Conservation (phyloP, 805 yeast species). For the Metschnikowia amazonensis region DNA sequence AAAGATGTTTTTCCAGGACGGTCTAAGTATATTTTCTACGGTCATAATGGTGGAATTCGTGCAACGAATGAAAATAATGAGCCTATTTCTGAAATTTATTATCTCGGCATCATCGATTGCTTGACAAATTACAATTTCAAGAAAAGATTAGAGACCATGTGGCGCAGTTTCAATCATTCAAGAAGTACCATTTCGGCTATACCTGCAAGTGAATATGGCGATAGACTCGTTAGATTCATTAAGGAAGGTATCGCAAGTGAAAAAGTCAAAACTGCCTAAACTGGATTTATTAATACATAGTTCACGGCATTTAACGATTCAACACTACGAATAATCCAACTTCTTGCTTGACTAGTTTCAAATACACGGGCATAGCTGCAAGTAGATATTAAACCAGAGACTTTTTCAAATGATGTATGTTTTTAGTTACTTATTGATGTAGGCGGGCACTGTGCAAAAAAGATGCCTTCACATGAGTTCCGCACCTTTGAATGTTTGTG, state of each 20-base stretch:
- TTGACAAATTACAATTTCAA: constrained; percentile 72
- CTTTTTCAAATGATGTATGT: too few species aligned
- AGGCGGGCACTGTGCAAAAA: too few species aligned
- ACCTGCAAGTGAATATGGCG: constrained; percentile 89
- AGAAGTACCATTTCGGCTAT: constrained; percentile 77
- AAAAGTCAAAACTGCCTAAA: constrained; percentile 10
- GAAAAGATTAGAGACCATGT: constrained; percentile 80
- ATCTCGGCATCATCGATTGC: constrained; percentile 92
- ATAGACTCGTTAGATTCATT: constrained; percentile 75
- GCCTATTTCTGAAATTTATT: constrained; percentile 69
- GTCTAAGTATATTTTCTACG: constrained; percentile 58
- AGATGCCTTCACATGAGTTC: too few species aligned
- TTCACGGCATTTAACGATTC: background rate
- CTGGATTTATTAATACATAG: background rate
- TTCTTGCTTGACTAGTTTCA: background rate
- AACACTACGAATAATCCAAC: background rate
- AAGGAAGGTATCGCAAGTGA: constrained; percentile 24
- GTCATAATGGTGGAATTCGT: constrained; percentile 80
- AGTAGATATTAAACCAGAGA: too few species aligned
- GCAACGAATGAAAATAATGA: constrained; percentile 63
- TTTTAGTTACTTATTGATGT: too few species aligned
- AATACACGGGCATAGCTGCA: background rate
- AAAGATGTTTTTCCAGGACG: constrained; percentile 43
- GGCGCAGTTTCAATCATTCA: constrained; percentile 69
- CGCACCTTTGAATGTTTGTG: too few species aligned